Evolutionary conservation across 108 stramenopile genomes (phyloP).

Genomic region (Stephanodiscus minutulus): DNA sequence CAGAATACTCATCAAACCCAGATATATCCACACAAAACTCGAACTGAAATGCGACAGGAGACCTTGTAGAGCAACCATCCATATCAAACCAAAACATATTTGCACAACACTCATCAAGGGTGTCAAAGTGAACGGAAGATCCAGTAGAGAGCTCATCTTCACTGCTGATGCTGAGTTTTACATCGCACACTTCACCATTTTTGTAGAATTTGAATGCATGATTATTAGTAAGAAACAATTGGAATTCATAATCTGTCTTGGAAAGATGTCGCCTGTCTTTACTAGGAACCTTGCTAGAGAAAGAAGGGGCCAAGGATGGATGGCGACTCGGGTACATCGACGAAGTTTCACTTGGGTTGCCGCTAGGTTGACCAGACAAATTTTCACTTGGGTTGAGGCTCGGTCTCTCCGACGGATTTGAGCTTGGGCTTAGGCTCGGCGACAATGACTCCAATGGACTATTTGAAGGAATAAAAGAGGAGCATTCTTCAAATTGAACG

Average conservation of each 20-base stretch:
- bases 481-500: neutral
- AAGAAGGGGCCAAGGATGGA: too few relatives aligned
- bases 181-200: slow-evolving; percentile 8
- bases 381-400: too few relatives aligned
- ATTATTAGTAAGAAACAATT: neutral
- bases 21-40: slow-evolving; percentile 16
- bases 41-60: slow-evolving; percentile 17
- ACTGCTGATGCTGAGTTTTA: neutral
- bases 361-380: too few relatives aligned
- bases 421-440: too few relatives aligned
- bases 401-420: too few relatives aligned
- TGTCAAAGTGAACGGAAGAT: slow-evolving; percentile 8
- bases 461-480: neutral
- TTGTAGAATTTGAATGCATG: slow-evolving; percentile 6
- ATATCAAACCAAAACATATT: slow-evolving; percentile 22
- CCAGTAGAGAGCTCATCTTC: slow-evolving; percentile 1
- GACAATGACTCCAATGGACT: too few relatives aligned
- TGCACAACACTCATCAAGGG: slow-evolving; percentile 28
- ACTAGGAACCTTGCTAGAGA: too few relatives aligned
- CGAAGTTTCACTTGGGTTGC: too few relatives aligned
- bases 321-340: too few relatives aligned
- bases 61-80: slow-evolving; percentile 15
- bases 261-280: neutral
- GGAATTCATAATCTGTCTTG: neutral
- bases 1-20: neutral